Evolutionary conservation across 2,329 filamentous ascomycete genomes (phyloP).

Genomic region (Macrophomina pseudophaseolina): DNA sequence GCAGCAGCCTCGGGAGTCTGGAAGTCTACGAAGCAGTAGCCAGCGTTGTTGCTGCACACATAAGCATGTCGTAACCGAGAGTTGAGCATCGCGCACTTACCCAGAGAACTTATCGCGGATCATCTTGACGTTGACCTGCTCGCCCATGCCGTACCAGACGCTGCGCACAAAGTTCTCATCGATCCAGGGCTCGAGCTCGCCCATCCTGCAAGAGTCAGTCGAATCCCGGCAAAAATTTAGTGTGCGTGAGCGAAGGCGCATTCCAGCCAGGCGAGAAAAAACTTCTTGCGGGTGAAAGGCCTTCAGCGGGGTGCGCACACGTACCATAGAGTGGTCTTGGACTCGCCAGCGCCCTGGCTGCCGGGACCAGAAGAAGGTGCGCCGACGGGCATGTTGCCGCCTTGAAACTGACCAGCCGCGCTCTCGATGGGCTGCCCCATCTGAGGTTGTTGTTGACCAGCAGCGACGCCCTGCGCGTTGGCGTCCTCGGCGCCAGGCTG

Average conservation of each 20-base stretch:
- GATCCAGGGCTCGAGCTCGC: slow-evolving; percentile 98
- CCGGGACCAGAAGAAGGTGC: slow-evolving; percentile 46
- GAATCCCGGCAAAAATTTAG: neutral
- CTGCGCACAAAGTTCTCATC: slow-evolving; percentile 98
- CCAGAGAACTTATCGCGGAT: slow-evolving; percentile 99
- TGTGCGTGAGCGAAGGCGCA: neutral
- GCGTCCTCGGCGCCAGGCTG: slow-evolving; percentile 59
- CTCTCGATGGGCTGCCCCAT: slow-evolving; percentile 65
- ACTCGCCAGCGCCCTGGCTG: slow-evolving; percentile 43
- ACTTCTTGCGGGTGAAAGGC: slow-evolving; percentile 4
- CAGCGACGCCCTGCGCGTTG: slow-evolving; percentile 58
- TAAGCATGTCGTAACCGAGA: slow-evolving; percentile 33
- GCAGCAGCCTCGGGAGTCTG: slow-evolving; percentile 78
- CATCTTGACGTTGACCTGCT: slow-evolving; percentile 98
- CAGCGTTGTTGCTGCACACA: slow-evolving; percentile 83
- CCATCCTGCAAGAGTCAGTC: slow-evolving; percentile 72
- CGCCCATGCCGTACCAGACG: slow-evolving; percentile 90
- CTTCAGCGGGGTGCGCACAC: slow-evolving; percentile 31
- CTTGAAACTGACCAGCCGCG: slow-evolving; percentile 55
- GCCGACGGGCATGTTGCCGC: slow-evolving; percentile 50
- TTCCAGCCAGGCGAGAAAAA: slow-evolving; percentile 12
- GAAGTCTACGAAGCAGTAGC: slow-evolving; percentile 99
- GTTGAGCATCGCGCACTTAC: slow-evolving; percentile 57
- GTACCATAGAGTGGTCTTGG: slow-evolving; percentile 61
- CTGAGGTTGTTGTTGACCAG: slow-evolving; percentile 51